Base-by-base conservation (phyloP, 208 protist species). In the Blechomonas ayalai region DNA sequence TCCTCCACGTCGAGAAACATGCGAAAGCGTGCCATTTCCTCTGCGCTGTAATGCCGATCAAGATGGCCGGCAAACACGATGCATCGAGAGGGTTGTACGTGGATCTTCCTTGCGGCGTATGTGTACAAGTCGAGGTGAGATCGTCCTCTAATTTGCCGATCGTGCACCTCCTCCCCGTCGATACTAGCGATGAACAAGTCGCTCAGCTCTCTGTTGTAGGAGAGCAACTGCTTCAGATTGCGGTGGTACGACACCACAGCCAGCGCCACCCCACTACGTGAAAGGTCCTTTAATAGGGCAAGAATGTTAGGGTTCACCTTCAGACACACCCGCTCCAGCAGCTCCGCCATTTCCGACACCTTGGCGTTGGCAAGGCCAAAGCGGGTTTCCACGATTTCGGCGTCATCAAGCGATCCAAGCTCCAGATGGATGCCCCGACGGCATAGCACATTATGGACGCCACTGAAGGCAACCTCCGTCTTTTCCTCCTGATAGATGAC, bases 1-100 rank as follows among this genome's bases (percentile, higher is more conserved):
- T 89, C 80, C 41, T 95, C 82, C 13, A 95, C 68, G 43, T 95
- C 82, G 37, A 95, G 66, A 42, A 95, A 86, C 86, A 91, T 95
- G 35, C 75, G 74, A 38, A 92, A 95, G 40, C 58, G 19, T 0
- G 68, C 71, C 31, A 95, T 45, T 24, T 71, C 72, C 32, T 60
- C 51, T 2, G 74, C 82, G 22, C 46, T 56, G 52, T 82, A 95
- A 27, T 61, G 73, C 24, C 80, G 73, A 49, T 91, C 86, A 1
- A 95, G 61, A 48, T 95, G 73, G 29, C 73, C 66, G 15, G 74
- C 73, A 27, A 91, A 73, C 34, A 92, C 77, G 19, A 95, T 39
- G 52, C 86, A 95, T 9, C 76, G 60, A 13, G 38, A 49, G 4
- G 80, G 72, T 13, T 80, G 49, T 1, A 95, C 78, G 51, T 95